Evolutionary conservation across 192 early-diverging fungal genomes (phyloP).

Genomic region (Coemansia javaensis): DNA sequence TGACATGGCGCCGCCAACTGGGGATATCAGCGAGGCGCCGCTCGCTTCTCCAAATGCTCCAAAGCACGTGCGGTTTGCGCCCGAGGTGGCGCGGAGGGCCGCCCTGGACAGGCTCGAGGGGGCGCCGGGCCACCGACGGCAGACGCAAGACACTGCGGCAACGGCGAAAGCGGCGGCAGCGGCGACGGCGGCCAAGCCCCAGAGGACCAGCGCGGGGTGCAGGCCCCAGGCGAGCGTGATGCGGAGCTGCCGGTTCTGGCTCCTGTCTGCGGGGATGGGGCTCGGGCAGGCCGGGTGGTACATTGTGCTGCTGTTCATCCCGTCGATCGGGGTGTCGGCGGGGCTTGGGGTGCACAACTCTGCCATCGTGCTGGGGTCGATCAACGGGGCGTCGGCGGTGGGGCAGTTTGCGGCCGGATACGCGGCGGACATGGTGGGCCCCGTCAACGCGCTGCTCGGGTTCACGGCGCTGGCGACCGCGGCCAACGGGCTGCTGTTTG

Average conservation of each 20-base stretch:
- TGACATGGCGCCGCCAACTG: neutral
- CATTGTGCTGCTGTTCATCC: slow-evolving; percentile 33
- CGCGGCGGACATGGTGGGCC: slow-evolving; percentile 33
- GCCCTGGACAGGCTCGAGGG: slow-evolving; percentile 29
- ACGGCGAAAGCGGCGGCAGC: no score
- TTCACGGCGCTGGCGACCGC: slow-evolving; percentile 27
- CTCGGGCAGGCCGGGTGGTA: slow-evolving; percentile 45
- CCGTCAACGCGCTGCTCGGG: slow-evolving; percentile 27
- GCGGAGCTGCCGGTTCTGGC: slow-evolving; percentile 34
- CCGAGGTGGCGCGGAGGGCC: slow-evolving; percentile 1
- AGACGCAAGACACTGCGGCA: neutral
- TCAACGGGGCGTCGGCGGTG: slow-evolving; percentile 42
- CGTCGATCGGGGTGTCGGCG: slow-evolving; percentile 38
- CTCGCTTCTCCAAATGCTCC: no score
- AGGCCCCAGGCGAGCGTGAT: slow-evolving; percentile 2
- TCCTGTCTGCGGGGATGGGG: slow-evolving; percentile 33
- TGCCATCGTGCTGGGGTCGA: slow-evolving; percentile 32
- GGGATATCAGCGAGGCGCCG: neutral
- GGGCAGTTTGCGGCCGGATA: slow-evolving; percentile 45
- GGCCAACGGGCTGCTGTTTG: slow-evolving; percentile 32
- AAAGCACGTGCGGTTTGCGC: slow-evolving; percentile 33
- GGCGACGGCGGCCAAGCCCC: no score
- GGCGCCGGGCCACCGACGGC: neutral
- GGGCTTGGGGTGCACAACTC: slow-evolving; percentile 47
- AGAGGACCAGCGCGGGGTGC: no score